These are phyloP conservation scores for Chytriomyces sp. DNA, from an alignment of 192 early-diverging fungal genomes.

Conservation along the genomic window DNA sequence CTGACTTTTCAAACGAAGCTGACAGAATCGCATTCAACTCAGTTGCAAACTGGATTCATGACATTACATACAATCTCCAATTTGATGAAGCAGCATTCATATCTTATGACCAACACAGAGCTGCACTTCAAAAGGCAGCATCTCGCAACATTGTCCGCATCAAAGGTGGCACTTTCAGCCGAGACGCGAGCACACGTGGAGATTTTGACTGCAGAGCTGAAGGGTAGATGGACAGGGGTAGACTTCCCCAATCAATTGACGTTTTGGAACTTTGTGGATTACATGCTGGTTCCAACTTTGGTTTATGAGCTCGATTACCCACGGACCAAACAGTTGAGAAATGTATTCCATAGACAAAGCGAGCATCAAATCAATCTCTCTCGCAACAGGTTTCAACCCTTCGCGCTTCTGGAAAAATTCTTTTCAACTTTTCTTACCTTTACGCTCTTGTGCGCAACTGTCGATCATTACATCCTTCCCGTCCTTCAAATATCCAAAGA, in stretches of 20 bases:
- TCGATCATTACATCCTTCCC: slow-evolving; percentile 86
- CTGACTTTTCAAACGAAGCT: neutral
- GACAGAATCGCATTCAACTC: slow-evolving; percentile 73
- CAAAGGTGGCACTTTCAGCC: neutral
- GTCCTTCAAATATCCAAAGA: slow-evolving; percentile 63
- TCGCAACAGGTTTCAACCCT: slow-evolving; percentile 74
- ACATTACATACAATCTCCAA: slow-evolving; percentile 85
- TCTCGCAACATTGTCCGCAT: neutral
- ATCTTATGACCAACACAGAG: slow-evolving; percentile 78
- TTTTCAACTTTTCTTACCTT: slow-evolving; percentile 80
- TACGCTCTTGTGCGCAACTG: slow-evolving; percentile 78
- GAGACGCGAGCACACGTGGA: neutral
- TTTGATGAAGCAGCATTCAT: slow-evolving; percentile 97
- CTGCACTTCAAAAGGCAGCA: slow-evolving; percentile 40
- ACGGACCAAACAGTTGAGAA: no score
- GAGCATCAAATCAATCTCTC: slow-evolving; percentile 9
- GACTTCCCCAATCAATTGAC: slow-evolving; percentile 82
- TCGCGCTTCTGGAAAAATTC: slow-evolving; percentile 83
- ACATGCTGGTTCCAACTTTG: slow-evolving; percentile 83
- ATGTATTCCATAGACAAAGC: no score
- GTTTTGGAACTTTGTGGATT: slow-evolving; percentile 82
- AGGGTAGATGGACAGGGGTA: neutral
- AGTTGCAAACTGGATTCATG: slow-evolving; percentile 91
- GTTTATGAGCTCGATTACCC: slow-evolving; percentile 96
- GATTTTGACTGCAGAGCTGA: neutral